Evolutionary conservation across 495 filamentous ascomycete genomes (phyloP), one percentile per base, ranked within the genome.

Genomic region (Bryoglossum gracile): DNA sequence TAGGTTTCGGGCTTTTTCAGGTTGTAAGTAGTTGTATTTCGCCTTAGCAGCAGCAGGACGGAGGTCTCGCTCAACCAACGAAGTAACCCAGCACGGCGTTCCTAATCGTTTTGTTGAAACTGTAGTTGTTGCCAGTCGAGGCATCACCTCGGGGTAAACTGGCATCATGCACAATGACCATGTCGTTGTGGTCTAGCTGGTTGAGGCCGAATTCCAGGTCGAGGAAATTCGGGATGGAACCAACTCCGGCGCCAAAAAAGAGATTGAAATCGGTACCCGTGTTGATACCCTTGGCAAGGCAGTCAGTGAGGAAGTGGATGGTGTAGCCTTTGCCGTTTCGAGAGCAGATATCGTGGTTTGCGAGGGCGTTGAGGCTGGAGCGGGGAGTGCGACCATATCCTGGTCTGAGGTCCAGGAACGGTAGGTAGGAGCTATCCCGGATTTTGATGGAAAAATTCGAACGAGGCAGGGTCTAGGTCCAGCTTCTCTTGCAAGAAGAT

Each of bases 281-380:
- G 25, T 69, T 60, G 44, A 63, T 54, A 8, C 52, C 57, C 3
- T 58, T 47, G 13, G 49, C 51, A 5, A 57, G 28, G 8, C 38
- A 60, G 0, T 55, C 41, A 41, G 62, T 50, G 16, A 61, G 47
- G 2, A 40, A 36, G 17, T 58, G 49, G 13, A 66, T 50, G 22
- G 57, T 62, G 10, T 40, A 50, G 1, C 67, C 72, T 18, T 72
- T 57, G 24, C 75, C 74, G 46, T 66, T 69, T 39, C 69, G 70
- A 1, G 75, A 73, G 18, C 72, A 63, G 42, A 76, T 76, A 16
- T 62, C 68, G 56, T 75, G 72, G 38, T 77, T 76, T 30, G 75
- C 74, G 28, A 77, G 44, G 9, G 70, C 67, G 51, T 78, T 78
- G 11, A 77, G 56, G 38, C 71, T 71, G 0, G 72, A 72, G 50